These are phyloP conservation scores for Pluteus cervinus DNA, from an alignment of 768 basidiomycete species.

Conservation along the genomic window DNA sequence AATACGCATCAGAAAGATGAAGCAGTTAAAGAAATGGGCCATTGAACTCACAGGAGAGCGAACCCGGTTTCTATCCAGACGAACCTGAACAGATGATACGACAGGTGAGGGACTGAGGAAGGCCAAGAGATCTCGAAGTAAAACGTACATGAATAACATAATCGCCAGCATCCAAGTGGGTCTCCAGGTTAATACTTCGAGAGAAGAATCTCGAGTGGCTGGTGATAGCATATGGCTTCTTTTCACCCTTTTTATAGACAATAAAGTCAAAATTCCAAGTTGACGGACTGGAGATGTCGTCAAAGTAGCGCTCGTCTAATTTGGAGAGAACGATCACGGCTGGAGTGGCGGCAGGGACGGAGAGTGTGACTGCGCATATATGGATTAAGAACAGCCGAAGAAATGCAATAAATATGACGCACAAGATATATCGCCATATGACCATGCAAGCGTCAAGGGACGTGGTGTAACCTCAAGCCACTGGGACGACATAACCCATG, in stretches of 20 bases:
- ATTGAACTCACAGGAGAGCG: too few relatives aligned
- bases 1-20: too few relatives aligned
- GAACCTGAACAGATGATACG: too few relatives aligned
- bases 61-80: too few relatives aligned
- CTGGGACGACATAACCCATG: slow-evolving; percentile 44
- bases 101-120: too few relatives aligned
- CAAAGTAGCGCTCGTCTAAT: slow-evolving; percentile 40
- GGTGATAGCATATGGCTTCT: slow-evolving; percentile 25
- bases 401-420: slow-evolving; percentile 4
- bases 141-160: slow-evolving; percentile 33
- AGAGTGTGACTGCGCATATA: slow-evolving; percentile 34
- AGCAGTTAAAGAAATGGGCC: too few relatives aligned
- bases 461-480: slow-evolving; percentile 39
- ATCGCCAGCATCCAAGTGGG: slow-evolving; percentile 32
- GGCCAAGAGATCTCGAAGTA: too few relatives aligned
- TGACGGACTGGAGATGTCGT: slow-evolving; percentile 27
- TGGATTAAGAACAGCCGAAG: background rate
- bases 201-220: slow-evolving; percentile 22
- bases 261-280: slow-evolving; percentile 42
- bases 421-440: slow-evolving; percentile 46
- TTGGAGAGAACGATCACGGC: slow-evolving; percentile 43
- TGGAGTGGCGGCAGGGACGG: slow-evolving; percentile 26
- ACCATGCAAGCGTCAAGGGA: slow-evolving; percentile 28
- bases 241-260: slow-evolving; percentile 37
- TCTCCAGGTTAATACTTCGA: slow-evolving; percentile 33